A percentile compares a stretch with the other conserved stretches of the same genome.
Evolutionary conservation across 2,329 filamentous ascomycete genomes (phyloP).

Genomic region (Alternaria novae-zelandiae): DNA sequence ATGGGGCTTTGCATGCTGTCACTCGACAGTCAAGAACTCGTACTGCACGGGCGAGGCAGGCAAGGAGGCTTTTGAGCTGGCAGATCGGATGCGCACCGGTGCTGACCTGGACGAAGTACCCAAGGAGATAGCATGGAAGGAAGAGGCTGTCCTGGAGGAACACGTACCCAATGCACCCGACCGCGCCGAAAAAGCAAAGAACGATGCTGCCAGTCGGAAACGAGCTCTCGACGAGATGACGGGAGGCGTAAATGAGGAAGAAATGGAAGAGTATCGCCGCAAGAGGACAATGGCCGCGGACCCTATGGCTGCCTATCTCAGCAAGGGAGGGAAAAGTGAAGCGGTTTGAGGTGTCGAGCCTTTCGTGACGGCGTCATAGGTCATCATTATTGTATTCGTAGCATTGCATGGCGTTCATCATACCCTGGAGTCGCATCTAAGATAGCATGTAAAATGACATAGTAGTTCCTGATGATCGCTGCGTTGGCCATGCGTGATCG

Average conservation of each 20-base stretch:
- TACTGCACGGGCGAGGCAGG: conserved; percentile 96
- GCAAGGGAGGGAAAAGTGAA: conserved; percentile 71
- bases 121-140: conserved; percentile 51
- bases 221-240: conserved; percentile 80
- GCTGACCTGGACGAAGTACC: conserved; percentile 53
- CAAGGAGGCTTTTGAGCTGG: conserved; percentile 78
- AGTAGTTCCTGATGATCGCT: conserved; percentile 38
- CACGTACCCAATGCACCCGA: conserved; percentile 55
- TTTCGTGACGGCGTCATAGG: conserved; percentile 13
- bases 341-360: conserved; percentile 50
- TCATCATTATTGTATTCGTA: conserved; percentile 25
- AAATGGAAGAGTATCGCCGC: conserved; percentile 83
- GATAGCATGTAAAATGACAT: conserved; percentile 42
- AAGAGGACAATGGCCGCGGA: conserved; percentile 77
- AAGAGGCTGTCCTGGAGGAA: conserved; percentile 49
- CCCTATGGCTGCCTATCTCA: conserved; percentile 81
- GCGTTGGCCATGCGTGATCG: conserved; percentile 44
- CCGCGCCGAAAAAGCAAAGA: conserved; percentile 49
- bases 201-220: conserved; percentile 64
- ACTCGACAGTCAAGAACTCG: conserved; percentile 92
- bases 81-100: conserved; percentile 65
- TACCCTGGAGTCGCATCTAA: conserved; percentile 28
- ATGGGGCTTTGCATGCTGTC: conserved; percentile 97
- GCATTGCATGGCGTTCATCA: conserved; percentile 44
- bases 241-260: conserved; percentile 77